phyloP scores from a whole-genome alignment of 192 early-diverging fungal genomes.

The Allomyces arbusculus region DNA sequence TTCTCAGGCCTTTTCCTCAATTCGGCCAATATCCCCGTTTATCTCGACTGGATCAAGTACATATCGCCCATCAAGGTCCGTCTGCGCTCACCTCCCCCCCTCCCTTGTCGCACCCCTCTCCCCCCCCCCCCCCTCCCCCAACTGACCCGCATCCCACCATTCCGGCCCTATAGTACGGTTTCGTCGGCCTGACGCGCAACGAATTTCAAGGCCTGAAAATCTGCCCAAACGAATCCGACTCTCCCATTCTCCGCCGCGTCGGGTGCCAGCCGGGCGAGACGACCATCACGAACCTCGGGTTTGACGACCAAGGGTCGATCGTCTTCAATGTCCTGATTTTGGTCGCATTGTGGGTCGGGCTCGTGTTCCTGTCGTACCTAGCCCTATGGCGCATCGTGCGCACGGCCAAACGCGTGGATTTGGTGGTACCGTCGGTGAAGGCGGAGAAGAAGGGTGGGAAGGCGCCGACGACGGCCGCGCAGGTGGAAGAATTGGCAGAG shows the following conservation, averaged over 20 bases:
- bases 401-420: neutral
- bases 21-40: constrained; percentile 27
- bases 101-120: no score
- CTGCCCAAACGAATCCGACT: neutral
- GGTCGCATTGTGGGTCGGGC: constrained; percentile 6
- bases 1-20: constrained; percentile 41
- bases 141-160: no score
- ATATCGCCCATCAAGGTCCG: neutral
- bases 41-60: constrained; percentile 27
- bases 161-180: neutral
- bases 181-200: neutral
- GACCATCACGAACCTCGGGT: neutral
- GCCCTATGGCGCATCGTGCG: constrained; percentile 10
- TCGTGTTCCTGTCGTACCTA: constrained; percentile 11
- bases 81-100: no score
- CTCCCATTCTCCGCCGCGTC: neutral
- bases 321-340: constrained; percentile 17
- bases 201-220: neutral
- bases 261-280: neutral
- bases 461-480: no score
- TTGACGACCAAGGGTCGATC: constrained; percentile 1
- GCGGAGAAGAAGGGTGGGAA: no score
- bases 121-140: no score
- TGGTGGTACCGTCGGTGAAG: neutral
- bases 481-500: no score